Evolutionary conservation across 495 filamentous ascomycete genomes (phyloP).

Genomic region (Xanthoparmelia taractica): DNA sequence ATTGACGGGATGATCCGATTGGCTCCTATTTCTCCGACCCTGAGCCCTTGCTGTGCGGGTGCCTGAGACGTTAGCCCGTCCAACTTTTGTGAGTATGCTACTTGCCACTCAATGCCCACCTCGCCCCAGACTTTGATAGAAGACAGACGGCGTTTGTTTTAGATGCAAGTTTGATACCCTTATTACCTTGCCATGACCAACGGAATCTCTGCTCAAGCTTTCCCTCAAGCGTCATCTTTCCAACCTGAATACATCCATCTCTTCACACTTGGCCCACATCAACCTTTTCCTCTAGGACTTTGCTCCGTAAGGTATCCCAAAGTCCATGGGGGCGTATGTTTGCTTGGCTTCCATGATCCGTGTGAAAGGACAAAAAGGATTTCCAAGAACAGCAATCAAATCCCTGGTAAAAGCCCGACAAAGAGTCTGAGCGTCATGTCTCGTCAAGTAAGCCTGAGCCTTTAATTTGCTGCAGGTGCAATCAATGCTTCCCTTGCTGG

Average conservation of each 20-base stretch:
- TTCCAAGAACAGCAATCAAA: background rate
- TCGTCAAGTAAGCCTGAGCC: background rate
- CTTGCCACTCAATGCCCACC: background rate
- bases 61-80: background rate
- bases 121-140: too few relatives aligned
- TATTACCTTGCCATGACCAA: background rate
- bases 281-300: too few relatives aligned
- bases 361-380: too few relatives aligned
- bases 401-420: background rate
- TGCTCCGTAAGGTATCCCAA: too few relatives aligned
- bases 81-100: too few relatives aligned
- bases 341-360: too few relatives aligned
- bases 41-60: background rate
- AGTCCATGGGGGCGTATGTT: too few relatives aligned
- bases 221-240: background rate
- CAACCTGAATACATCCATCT: background rate
- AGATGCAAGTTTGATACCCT: background rate
- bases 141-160: background rate
- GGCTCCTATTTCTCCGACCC: background rate
- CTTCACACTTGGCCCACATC: too few relatives aligned
- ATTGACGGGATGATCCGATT: background rate
- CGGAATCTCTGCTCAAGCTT: background rate
- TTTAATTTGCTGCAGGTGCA: background rate
- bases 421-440: background rate
- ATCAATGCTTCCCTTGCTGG: background rate